A percentile compares a stretch with the other conserved stretches of the same genome.
Conservation (phyloP, 352 stramenopile species). For the Globisporangium orthogonon region DNA sequence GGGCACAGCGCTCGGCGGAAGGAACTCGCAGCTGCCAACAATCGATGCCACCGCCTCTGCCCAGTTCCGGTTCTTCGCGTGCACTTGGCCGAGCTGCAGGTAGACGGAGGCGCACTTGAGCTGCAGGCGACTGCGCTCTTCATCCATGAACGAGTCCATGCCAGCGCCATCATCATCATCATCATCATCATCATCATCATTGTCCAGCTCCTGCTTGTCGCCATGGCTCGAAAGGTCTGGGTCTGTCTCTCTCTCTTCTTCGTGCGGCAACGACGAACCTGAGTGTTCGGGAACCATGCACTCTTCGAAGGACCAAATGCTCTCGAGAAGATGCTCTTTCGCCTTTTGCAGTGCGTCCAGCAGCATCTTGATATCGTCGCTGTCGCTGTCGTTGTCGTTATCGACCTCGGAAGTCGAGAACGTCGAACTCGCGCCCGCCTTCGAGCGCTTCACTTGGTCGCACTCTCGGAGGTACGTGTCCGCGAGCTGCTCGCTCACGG, state of each 20-base stretch:
- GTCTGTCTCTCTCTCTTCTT: slow-evolving; percentile 7
- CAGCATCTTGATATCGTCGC: slow-evolving; percentile 2
- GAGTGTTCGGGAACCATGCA: slow-evolving; percentile 35
- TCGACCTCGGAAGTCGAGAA: not conserved
- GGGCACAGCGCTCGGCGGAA: slow-evolving; percentile 30
- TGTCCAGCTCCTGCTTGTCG: slow-evolving; percentile 22
- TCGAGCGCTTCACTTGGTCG: slow-evolving; percentile 12
- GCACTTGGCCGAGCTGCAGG: slow-evolving; percentile 45
- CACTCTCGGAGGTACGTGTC: slow-evolving; percentile 77
- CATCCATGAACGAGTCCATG: slow-evolving; percentile 68
- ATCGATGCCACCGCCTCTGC: slow-evolving; percentile 29
- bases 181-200: not conserved
- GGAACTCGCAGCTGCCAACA: slow-evolving; percentile 39
- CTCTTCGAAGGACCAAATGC: slow-evolving; percentile 66
- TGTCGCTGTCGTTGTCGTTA: slow-evolving; percentile 1
- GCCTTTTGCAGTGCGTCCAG: slow-evolving; percentile 36
- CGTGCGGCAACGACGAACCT: slow-evolving; percentile 20
- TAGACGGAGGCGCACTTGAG: slow-evolving; percentile 74
- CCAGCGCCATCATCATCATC: slow-evolving; percentile 18
- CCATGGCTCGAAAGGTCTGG: slow-evolving; percentile 5
- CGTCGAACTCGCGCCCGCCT: not conserved
- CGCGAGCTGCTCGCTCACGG: slow-evolving; percentile 72
- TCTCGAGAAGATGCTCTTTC: slow-evolving; percentile 59
- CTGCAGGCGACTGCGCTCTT: slow-evolving; percentile 64
- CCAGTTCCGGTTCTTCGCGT: slow-evolving; percentile 33